Percentiles rank a stretch among this genome's conserved stretches.
phyloP scores from a whole-genome alignment of 345 rosid species.

The Ceriops decandra region DNA sequence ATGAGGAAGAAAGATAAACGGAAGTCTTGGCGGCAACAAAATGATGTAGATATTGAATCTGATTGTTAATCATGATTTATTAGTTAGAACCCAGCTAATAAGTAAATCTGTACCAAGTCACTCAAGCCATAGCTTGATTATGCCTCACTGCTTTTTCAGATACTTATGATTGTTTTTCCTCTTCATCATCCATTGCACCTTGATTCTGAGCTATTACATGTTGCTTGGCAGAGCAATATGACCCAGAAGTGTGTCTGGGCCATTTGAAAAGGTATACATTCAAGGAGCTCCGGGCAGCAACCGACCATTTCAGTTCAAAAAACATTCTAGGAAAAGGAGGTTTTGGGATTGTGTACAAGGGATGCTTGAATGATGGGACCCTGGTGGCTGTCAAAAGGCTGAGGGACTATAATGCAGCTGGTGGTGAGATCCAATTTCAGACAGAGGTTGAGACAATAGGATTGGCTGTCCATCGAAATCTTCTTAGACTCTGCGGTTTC shows the following conservation, averaged over 20 bases:
- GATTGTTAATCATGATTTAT: too few relatives aligned
- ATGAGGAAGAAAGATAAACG: neutral
- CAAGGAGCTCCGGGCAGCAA: conserved; percentile 89
- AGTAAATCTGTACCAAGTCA: too few relatives aligned
- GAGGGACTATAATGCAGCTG: conserved; percentile 78
- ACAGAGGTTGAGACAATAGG: conserved; percentile 96
- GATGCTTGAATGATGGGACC: conserved; percentile 65
- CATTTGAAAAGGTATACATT: conserved; percentile 81
- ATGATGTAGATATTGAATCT: too few relatives aligned
- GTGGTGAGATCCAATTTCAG: conserved; percentile 97
- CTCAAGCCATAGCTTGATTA: too few relatives aligned
- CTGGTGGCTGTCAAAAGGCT: conserved; percentile 96
- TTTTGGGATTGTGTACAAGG: conserved; percentile 93
- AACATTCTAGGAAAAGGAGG: conserved; percentile 93
- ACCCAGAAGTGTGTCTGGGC: conserved; percentile 82
- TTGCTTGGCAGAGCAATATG: conserved; percentile 72
- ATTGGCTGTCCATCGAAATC: conserved; percentile 93
- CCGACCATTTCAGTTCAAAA: conserved; percentile 78
- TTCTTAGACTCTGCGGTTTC: conserved; percentile 91
- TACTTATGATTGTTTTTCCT: too few relatives aligned
- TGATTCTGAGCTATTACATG: conserved; percentile 8
- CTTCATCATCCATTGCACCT: neutral
- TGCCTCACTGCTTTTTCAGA: too few relatives aligned
- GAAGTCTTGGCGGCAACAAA: neutral
- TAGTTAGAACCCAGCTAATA: too few relatives aligned